Conservation (phyloP, 192 early-diverging fungal species). For the Coemansia sp. region DNA sequence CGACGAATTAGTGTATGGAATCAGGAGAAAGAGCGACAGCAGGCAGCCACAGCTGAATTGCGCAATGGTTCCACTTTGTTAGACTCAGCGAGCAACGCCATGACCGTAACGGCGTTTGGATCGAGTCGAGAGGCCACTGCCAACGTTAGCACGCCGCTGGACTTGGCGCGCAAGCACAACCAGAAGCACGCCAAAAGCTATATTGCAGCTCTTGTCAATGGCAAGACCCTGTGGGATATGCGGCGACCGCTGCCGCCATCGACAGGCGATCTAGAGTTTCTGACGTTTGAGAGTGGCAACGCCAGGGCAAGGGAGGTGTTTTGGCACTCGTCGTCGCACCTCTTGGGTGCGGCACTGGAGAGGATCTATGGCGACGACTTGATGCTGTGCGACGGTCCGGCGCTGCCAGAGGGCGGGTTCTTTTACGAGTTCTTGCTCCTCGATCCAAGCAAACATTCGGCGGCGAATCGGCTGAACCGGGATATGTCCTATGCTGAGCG, state of each 20-base stretch:
- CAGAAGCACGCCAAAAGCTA: constrained; percentile 54
- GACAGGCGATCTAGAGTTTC: constrained; percentile 29
- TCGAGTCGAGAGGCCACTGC: neutral
- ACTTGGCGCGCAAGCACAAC: constrained; percentile 50
- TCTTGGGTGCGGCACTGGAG: constrained; percentile 74
- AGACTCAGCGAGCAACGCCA: neutral
- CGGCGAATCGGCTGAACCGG: constrained; percentile 10
- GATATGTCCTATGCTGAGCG: constrained; percentile 16
- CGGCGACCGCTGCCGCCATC: constrained; percentile 45
- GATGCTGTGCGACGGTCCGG: constrained; percentile 70
- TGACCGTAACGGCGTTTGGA: neutral
- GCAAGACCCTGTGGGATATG: constrained; percentile 54
- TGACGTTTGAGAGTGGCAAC: constrained; percentile 48
- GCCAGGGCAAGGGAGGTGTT: constrained; percentile 51
- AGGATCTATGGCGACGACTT: constrained; percentile 64
- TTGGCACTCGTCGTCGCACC: constrained; percentile 69
- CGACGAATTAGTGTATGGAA: constrained; percentile 25
- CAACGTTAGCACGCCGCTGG: constrained; percentile 45
- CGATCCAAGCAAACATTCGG: constrained; percentile 7
- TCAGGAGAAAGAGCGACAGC: constrained; percentile 25
- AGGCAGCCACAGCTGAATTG: neutral
- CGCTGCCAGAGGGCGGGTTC: constrained; percentile 70
- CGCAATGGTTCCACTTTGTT: neutral
- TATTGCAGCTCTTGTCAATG: constrained; percentile 53
- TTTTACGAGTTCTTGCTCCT: constrained; percentile 75